Conservation (phyloP, 2,329 filamentous ascomycete species). For the Colletotrichum ledebouriae region DNA sequence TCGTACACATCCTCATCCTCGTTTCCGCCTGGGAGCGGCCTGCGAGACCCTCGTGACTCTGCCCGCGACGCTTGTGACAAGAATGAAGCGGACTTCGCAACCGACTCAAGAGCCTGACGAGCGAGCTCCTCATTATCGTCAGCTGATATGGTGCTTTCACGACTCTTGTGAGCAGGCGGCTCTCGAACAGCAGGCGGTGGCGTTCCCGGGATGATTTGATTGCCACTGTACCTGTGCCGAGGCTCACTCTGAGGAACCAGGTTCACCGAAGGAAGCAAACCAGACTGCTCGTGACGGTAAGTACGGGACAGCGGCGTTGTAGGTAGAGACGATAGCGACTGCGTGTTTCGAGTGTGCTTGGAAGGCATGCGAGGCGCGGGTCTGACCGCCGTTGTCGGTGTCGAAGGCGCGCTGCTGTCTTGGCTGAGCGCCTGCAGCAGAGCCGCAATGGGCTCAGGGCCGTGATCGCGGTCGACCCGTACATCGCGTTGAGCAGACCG, state of each 20-base stretch:
- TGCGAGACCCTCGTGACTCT: conserved; percentile 35
- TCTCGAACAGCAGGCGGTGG: conserved; percentile 61
- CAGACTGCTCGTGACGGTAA: conserved; percentile 58
- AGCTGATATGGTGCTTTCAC: conserved; percentile 88
- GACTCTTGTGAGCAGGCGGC: conserved; percentile 73
- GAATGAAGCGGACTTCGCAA: conserved; percentile 60
- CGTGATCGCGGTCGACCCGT: conserved; percentile 62
- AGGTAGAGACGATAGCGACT: conserved; percentile 88
- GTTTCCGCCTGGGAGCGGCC: conserved; percentile 44
- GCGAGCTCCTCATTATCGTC: conserved; percentile 70
- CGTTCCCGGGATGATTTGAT: conserved; percentile 57
- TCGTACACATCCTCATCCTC: conserved; percentile 75
- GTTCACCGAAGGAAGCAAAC: conserved; percentile 73
- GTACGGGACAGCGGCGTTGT: conserved; percentile 76
- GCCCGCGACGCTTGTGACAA: conserved; percentile 50
- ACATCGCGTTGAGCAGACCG: conserved; percentile 55
- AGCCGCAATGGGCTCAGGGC: conserved; percentile 79
- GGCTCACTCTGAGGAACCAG: conserved; percentile 73
- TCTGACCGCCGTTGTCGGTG: conserved; percentile 67
- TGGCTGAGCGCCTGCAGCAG: conserved; percentile 85
- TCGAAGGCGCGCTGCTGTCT: conserved; percentile 81
- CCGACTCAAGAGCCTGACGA: conserved; percentile 66
- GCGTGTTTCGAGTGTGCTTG: conserved; percentile 80
- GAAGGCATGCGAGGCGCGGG: conserved; percentile 63
- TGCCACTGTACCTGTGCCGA: conserved; percentile 57